phyloP scores from a whole-genome alignment of 2,329 filamentous ascomycete species.

The Akanthomyces muscarius region DNA sequence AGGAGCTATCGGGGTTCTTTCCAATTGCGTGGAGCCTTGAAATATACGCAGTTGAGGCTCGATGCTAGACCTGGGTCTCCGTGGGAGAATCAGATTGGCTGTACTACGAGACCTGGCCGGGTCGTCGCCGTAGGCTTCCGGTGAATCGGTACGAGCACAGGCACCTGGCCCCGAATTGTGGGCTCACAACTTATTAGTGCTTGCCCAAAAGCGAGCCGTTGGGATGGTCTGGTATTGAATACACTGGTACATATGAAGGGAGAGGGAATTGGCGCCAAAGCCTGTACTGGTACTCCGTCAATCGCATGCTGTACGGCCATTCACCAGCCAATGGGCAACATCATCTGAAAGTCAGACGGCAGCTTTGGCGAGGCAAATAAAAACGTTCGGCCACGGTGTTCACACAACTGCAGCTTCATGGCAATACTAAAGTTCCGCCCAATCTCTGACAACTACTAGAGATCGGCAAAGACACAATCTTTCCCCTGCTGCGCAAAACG shows the following conservation, averaged over 20 bases:
- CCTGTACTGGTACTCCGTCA: no score
- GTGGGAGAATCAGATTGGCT: not conserved
- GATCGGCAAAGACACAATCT: not conserved
- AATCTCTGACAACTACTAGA: not conserved
- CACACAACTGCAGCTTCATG: not conserved
- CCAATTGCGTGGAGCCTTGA: not conserved
- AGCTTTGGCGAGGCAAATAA: not conserved
- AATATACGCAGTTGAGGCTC: slow-evolving; percentile 1
- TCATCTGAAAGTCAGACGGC: not conserved
- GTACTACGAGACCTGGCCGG: not conserved
- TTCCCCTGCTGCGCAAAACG: not conserved
- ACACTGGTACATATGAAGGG: not conserved
- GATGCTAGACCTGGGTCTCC: not conserved
- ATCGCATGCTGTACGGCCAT: not conserved
- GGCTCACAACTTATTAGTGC: not conserved
- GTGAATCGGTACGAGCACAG: slow-evolving; percentile 5
- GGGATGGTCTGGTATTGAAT: not conserved
- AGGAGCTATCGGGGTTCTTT: not conserved
- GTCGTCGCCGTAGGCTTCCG: slow-evolving; percentile 5
- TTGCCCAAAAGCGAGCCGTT: not conserved
- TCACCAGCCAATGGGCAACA: not conserved
- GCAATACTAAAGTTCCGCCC: not conserved
- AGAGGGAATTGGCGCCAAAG: not conserved
- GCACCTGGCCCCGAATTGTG: not conserved
- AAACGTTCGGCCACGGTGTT: not conserved